A percentile compares a stretch with the other conserved stretches of the same genome.
These are phyloP conservation scores for Agrostemma githago DNA, from an alignment of 148 eudicot species.

Conservation along the genomic window DNA sequence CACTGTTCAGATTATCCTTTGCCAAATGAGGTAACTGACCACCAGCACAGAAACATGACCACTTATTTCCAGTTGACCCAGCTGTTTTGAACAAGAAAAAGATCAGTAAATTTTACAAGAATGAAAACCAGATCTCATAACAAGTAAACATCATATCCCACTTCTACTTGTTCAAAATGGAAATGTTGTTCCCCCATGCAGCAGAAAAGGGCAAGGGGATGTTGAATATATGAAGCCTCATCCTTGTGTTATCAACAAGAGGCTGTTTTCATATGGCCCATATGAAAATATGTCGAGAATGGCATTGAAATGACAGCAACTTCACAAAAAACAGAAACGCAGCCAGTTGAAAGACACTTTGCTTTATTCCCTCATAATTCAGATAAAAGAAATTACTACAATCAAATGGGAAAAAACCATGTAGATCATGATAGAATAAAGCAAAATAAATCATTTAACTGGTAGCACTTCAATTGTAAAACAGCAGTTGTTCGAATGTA, in stretches of 20 bases:
- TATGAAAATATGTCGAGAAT: no score
- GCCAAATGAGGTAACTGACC: slow-evolving; percentile 53
- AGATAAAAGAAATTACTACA: background rate
- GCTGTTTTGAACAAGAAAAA: slow-evolving; percentile 19
- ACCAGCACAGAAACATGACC: slow-evolving; percentile 60
- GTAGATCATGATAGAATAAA: no score
- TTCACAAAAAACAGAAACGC: no score
- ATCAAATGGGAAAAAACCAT: background rate
- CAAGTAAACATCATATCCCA: background rate
- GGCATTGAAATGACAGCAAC: no score
- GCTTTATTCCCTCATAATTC: no score
- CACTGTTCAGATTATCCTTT: slow-evolving; percentile 30
- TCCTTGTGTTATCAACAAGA: no score
- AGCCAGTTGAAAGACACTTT: no score
- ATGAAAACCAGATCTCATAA: slow-evolving; percentile 1
- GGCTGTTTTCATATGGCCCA: no score
- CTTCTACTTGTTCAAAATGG: background rate
- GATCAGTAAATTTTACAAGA: background rate
- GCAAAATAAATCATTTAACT: background rate
- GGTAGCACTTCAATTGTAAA: background rate
- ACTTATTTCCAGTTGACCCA: slow-evolving; percentile 38
- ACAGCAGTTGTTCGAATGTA: no score
- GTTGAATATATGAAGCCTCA: background rate
- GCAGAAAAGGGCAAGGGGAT: no score
- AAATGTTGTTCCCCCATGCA: background rate